Conservation (phyloP, 2,329 filamentous ascomycete genomes). For the Fusarium sp. region DNA sequence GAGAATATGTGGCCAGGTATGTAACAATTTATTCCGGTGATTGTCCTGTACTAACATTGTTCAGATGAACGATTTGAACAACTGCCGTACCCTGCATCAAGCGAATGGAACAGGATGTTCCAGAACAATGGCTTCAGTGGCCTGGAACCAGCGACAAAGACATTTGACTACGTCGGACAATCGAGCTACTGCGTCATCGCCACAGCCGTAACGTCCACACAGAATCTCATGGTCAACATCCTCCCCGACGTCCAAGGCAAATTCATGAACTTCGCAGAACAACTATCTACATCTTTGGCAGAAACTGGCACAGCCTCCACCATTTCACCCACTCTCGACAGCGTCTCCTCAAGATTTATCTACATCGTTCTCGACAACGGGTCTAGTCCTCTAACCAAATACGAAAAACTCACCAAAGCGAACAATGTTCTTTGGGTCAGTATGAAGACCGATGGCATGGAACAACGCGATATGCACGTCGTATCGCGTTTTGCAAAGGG, state of each 20-base stretch:
- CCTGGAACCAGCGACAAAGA: constrained; percentile 28
- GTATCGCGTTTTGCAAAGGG: background rate
- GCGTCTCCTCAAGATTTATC: background rate
- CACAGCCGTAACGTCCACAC: background rate
- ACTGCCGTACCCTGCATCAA: constrained; percentile 4
- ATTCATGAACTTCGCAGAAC: constrained; percentile 11
- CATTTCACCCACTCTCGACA: background rate
- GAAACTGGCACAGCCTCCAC: background rate
- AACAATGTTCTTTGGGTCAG: constrained; percentile 13
- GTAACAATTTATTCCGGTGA: rapidly evolving
- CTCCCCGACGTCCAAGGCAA: background rate
- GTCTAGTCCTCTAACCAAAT: rapidly evolving
- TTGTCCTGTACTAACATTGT: rapidly evolving
- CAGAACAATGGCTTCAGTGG: constrained; percentile 14
- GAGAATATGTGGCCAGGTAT: constrained; percentile 32
- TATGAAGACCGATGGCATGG: rapidly evolving
- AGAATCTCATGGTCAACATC: constrained; percentile 3
- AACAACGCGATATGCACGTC: background rate
- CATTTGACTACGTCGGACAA: constrained; percentile 27
- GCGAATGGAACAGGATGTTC: constrained; percentile 2
- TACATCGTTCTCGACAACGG: constrained; percentile 26
- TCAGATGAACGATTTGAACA: constrained; percentile 1
- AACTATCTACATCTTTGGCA: background rate
- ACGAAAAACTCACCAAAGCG: background rate
- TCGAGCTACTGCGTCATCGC: constrained; percentile 16